Evolutionary conservation across 352 stramenopile genomes (phyloP).

Genomic region (Blastocystis sp.): DNA sequence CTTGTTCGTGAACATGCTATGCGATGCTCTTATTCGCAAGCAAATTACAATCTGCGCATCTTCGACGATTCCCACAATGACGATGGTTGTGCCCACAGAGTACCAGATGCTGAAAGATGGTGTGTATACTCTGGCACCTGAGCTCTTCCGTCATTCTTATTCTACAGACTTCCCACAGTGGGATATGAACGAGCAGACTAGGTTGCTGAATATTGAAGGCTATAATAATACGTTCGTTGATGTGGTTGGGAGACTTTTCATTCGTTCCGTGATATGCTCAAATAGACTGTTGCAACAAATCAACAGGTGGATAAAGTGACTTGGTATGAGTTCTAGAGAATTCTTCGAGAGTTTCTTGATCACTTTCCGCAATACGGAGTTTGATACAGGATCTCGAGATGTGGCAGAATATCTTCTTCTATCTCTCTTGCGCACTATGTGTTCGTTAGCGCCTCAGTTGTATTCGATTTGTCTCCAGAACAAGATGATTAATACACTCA

Average conservation of each 20-base stretch:
- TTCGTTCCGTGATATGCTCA: not conserved
- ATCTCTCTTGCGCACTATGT: constrained; percentile 2
- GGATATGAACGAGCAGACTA: not conserved
- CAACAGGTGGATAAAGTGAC: not conserved
- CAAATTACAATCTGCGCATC: not conserved
- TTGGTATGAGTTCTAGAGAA: not conserved
- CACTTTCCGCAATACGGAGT: constrained; percentile 1
- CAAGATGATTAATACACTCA: not conserved
- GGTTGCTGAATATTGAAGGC: not conserved
- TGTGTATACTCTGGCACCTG: not conserved
- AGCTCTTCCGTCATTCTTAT: not conserved
- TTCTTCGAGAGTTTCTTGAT: constrained; percentile 8
- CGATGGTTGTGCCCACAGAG: not conserved
- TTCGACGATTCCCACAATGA: not conserved
- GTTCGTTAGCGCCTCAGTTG: not conserved
- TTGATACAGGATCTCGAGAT: not conserved
- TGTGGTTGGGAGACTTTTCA: not conserved
- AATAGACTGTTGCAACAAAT: not conserved
- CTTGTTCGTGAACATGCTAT: constrained; percentile 1
- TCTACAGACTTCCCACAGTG: not conserved
- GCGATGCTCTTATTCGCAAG: not conserved
- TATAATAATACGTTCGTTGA: not conserved
- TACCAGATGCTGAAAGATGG: constrained; percentile 42
- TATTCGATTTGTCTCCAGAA: not conserved
- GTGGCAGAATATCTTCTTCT: not conserved